Base-by-base conservation (phyloP, 1,139 yeast genomes). In the Keqinozyma sinolaborantium region DNA sequence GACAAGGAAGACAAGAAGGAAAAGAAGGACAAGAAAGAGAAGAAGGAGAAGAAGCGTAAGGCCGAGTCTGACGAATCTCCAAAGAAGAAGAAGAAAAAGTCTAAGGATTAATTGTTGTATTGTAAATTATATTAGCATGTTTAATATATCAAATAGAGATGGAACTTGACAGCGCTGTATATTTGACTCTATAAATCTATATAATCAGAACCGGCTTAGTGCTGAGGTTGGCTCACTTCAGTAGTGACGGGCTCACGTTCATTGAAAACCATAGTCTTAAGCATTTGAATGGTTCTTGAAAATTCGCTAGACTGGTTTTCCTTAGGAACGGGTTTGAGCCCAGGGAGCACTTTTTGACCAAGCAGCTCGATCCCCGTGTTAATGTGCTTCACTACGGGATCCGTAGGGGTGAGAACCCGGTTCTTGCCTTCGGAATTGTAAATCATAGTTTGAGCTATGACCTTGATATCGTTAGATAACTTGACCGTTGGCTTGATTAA, bases 371-470 rank as follows among this genome's bases (percentile, higher is more conserved):
- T 52, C 26, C 65, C 59, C 29, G 65, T 58, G 56, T 84, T 85
- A 25, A 79, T 32, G 13, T 90, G 88, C 28, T 60, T 66, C 28
- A 83, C 60, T 12, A 81, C 26, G 4, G 87, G 85, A 48, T 84
- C 90, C 19, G 79, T 54, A 26, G 74, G 71, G 13, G 81, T 64
- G 41, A 83, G 65, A 26, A 83, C 47, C 29, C 79, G 53, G 24
- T 83, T 82, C 45, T 76, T 77, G 12, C 85, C 86, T 25, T 77
- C 62, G 8, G 74, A 64, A 48, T 79, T 78, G 48, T 73, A 72
- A 23, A 71, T 39, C 13, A 61, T 53, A 27, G 70, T 39, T 15
- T 42, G 40, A 40, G 72, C 64, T 26, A 54, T 56, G 24, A 56
- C 58, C 42, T 77, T 67, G 30, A 66, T 52, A 24, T 63, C 68